Evolutionary conservation across 352 stramenopile species (phyloP), one percentile per base, ranked within the genome.

Genomic region (Phytophthora hibernalis): DNA sequence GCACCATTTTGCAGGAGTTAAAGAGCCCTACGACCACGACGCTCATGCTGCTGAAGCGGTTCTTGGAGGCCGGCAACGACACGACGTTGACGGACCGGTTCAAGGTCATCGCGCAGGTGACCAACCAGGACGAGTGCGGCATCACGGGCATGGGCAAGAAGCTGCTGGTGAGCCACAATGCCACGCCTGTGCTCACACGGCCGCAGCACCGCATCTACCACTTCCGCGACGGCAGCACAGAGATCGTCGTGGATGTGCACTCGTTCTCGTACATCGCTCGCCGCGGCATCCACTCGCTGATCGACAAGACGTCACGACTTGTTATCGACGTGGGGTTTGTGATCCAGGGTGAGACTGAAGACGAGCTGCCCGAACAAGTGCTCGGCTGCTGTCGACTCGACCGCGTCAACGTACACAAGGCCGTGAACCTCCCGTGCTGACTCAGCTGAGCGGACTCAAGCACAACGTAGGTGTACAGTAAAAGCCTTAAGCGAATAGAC

Each of bases 241-340:
- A 95, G 68, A 72, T 95, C 22, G 87, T 92, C 21, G 80, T 95
- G 28, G 87, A 95, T 57, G 77, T 95, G 20, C 87, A 95, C 71
- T 70, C 82, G 22, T 95, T 95, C 58, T 93, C 85, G 49, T 92
- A 93, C 74, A 90, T 95, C 54, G 87, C 87, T 13, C 84, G 87
- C 2, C 85, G 83, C 15, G 87, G 87, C 47, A 93, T 95, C 70
- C 72, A 93, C 75, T 70, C 89, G 45, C 67, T 95, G 42, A 68
- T 93, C 13, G 82, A 93, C 79, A 93, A 91, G 75, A 89, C 77
- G 4, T 70, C 83, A 31, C 77, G 80, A 26, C 69, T 97, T 18
- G 84, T 97, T 42, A 93, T 97, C 57, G 90, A 97, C 74, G 76
- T 97, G 8, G 85, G 79, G 0, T 95, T 96, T 57, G 87, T 96